Evolutionary conservation across 2,329 filamentous ascomycete genomes (phyloP), one percentile per base, ranked within the genome.

Genomic region (Sporothrix pallida): DNA sequence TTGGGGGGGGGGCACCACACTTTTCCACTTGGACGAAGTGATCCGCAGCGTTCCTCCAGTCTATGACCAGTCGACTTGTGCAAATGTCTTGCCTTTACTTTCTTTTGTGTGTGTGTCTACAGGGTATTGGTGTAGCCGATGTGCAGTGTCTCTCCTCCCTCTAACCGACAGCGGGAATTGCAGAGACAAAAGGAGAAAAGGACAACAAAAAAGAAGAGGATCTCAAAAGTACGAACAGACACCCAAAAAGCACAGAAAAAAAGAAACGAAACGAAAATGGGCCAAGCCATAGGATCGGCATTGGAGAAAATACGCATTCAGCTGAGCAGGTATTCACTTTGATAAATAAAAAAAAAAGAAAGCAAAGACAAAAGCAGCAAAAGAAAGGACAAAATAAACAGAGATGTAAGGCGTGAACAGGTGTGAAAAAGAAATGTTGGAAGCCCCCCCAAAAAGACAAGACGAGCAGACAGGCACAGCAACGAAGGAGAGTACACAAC

Each of bases 121-220:
- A 15, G 50, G 3, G 7, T 54, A 20, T 26, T 31, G 56, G 56
- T 26, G 56, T 31, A 13, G 23, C 31, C 31, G 23, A 12, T 20
- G 54, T 58, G 23, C 54, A 54, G 6, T 20, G 50, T 54, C 50
- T 54, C 56, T 60, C 23, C 54, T 31, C 54, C n/a, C 20, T 60
- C 20, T 37, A 17, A 31, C 10, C 31, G n/a, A 46, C 62, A 37
- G 42, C 62, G n/a, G 42, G 62, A 67, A 67, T 26, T 26, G 42
- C 62, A 67, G 58, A 63, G 58, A 44, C 62, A 20, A 67, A 67
- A 44, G 23, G 42, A 48, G 8, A 2, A 52, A 20, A 56, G 20
- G 15, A 46, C 15, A n/a, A 20, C 37, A 17, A 17, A 12, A 62
- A 2, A 20, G 13, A 9, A 26, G 31, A 42, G 15, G n/a, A 9